Evolutionary conservation across 148 eudicot species (phyloP).

Genomic region (Cornus florida): DNA sequence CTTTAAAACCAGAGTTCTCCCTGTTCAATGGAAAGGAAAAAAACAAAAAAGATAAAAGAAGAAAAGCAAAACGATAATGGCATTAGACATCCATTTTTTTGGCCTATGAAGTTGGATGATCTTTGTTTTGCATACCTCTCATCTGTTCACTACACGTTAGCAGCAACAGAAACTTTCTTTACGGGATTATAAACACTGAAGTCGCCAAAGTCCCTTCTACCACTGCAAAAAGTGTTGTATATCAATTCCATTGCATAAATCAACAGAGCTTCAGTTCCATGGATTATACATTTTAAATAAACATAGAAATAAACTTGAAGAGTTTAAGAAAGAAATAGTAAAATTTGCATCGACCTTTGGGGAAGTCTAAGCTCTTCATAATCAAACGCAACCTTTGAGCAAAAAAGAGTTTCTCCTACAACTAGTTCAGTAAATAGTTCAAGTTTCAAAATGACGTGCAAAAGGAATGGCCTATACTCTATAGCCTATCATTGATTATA

Average conservation of each 20-base stretch:
- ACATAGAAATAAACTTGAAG: not conserved
- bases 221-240: slow-evolving; percentile 62
- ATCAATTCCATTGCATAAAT: slow-evolving; percentile 40
- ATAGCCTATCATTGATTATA: too few species aligned
- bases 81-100: not conserved
- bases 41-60: not conserved
- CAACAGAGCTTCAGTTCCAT: slow-evolving; percentile 17
- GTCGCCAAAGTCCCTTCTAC: slow-evolving; percentile 88
- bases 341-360: not conserved
- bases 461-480: too few species aligned
- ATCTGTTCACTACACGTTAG: slow-evolving; percentile 4
- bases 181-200: slow-evolving; percentile 80
- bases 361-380: not conserved
- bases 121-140: not conserved
- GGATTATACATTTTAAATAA: not conserved
- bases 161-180: slow-evolving; percentile 35
- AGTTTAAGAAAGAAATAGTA: not conserved
- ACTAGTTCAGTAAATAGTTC: too few species aligned
- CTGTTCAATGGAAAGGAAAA: not conserved
- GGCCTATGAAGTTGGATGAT: not conserved
- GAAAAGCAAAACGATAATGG: not conserved
- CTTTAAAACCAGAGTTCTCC: not conserved
- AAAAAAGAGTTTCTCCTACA: not conserved
- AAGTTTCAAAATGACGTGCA: too few species aligned
- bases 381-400: not conserved